phyloP scores from a whole-genome alignment of 352 stramenopile species.

The Globisporangium canariense region DNA sequence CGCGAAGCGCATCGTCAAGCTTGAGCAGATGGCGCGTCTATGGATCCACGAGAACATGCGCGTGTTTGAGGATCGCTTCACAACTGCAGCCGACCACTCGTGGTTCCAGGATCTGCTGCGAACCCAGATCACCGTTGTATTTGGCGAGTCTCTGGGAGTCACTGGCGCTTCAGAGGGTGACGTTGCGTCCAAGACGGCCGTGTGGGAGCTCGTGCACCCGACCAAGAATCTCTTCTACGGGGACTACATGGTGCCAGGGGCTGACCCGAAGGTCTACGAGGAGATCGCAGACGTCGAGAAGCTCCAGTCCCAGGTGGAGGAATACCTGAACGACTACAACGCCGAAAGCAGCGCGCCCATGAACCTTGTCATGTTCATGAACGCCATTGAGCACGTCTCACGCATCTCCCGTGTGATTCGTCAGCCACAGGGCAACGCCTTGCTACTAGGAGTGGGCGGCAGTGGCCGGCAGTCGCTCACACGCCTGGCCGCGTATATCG shows the following conservation, averaged over 20 bases:
- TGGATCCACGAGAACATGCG: constrained; percentile 86
- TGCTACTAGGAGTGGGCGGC: constrained; percentile 92
- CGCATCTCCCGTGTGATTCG: constrained; percentile 79
- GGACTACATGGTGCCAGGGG: constrained; percentile 92
- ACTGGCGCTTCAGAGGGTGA: constrained; percentile 9
- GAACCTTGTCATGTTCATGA: constrained; percentile 89
- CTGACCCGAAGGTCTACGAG: constrained; percentile 90
- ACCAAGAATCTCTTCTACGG: constrained; percentile 78
- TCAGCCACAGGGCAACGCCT: constrained; percentile 85
- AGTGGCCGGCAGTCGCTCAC: constrained; percentile 91
- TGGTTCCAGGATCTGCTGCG: constrained; percentile 79
- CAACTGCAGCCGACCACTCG: constrained; percentile 59
- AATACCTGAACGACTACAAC: constrained; percentile 89
- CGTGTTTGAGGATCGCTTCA: constrained; percentile 88
- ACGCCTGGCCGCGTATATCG: constrained; percentile 90
- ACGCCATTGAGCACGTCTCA: constrained; percentile 87
- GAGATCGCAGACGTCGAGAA: constrained; percentile 88
- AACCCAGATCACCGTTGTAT: constrained; percentile 48
- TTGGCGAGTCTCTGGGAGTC: constrained; percentile 43
- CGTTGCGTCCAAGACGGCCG: constrained; percentile 29
- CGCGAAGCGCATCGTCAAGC: constrained; percentile 59
- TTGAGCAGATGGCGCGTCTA: constrained; percentile 68
- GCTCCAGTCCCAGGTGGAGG: constrained; percentile 71
- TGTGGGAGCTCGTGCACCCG: constrained; percentile 67
- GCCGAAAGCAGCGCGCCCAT: constrained; percentile 83